Conservation (phyloP, 148 eudicot genomes). For the Drosera capensis region DNA sequence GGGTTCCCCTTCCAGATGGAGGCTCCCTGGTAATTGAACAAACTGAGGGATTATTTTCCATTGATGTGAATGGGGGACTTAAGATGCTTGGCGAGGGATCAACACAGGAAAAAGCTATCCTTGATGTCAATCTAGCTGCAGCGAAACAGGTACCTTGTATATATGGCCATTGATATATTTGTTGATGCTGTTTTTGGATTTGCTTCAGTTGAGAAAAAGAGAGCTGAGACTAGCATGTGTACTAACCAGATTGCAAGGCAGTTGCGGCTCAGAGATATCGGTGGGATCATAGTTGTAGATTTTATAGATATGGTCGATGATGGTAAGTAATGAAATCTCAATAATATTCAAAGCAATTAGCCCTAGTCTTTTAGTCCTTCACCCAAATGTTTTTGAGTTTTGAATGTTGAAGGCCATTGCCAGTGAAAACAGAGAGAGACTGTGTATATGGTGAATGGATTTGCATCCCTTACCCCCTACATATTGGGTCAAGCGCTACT, state of each 20-base stretch:
- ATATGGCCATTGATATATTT: neutral
- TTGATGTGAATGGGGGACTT: constrained; percentile 94
- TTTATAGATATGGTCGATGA: constrained; percentile 92
- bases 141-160: constrained; percentile 57
- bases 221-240: neutral
- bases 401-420: too few species aligned
- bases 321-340: constrained; percentile 27
- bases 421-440: too few species aligned
- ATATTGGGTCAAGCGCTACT: too few species aligned
- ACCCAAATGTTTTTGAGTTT: too few species aligned
- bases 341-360: too few species aligned
- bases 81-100: constrained; percentile 80
- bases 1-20: constrained; percentile 78
- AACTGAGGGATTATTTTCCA: constrained; percentile 91
- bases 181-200: too few species aligned
- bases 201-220: neutral
- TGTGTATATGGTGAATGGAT: too few species aligned
- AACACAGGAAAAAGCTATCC: constrained; percentile 84
- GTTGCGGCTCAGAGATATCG: constrained; percentile 85
- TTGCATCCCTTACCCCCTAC: too few species aligned
- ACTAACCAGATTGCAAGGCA: constrained; percentile 82
- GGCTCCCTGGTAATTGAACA: constrained; percentile 92
- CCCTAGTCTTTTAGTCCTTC: too few species aligned
- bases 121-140: constrained; percentile 92
- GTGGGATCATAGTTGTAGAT: constrained; percentile 93